phyloP scores from a whole-genome alignment of 2,329 filamentous ascomycete species.

The Penicillium sp. region DNA sequence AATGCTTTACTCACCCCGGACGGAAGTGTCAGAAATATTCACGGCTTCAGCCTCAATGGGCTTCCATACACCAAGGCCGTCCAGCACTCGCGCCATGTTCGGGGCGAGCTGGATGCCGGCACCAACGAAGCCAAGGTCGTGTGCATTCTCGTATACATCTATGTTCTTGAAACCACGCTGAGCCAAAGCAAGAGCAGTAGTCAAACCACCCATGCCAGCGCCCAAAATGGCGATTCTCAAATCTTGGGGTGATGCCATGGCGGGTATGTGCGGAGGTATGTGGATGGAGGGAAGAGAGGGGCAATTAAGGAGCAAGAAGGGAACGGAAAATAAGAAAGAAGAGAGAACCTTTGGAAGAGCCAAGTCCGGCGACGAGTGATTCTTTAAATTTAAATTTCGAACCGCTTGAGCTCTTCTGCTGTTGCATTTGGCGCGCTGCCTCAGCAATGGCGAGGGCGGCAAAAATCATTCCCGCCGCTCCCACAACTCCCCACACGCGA shows the following conservation, averaged over 20 bases:
- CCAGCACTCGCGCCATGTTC: slow-evolving; percentile 78
- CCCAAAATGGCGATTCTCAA: slow-evolving; percentile 53
- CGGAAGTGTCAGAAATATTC: slow-evolving; percentile 71
- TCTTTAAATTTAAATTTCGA: slow-evolving; percentile 17
- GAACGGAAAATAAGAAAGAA: not conserved
- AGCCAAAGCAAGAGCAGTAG: slow-evolving; percentile 72
- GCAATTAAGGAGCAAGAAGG: not conserved
- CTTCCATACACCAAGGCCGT: slow-evolving; percentile 73
- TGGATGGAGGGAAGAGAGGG: not conserved
- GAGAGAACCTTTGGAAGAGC: not conserved
- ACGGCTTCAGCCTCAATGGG: slow-evolving; percentile 73
- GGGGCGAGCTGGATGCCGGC: slow-evolving; percentile 84
- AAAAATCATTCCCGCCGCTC: slow-evolving; percentile 30
- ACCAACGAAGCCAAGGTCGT: slow-evolving; percentile 77
- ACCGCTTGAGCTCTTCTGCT: slow-evolving; percentile 11
- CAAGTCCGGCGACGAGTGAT: not conserved
- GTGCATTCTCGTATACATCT: slow-evolving; percentile 73
- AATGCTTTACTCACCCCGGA: slow-evolving; percentile 62
- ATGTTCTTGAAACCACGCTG: slow-evolving; percentile 76
- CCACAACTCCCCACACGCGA: slow-evolving; percentile 28
- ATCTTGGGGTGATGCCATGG: slow-evolving; percentile 36
- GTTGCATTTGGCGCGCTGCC: slow-evolving; percentile 4
- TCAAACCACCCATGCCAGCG: slow-evolving; percentile 76
- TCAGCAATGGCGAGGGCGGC: slow-evolving; percentile 19
- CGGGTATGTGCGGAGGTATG: slow-evolving; percentile 8